Conservation (phyloP, 805 yeast genomes). For the Ogataea angusta region DNA sequence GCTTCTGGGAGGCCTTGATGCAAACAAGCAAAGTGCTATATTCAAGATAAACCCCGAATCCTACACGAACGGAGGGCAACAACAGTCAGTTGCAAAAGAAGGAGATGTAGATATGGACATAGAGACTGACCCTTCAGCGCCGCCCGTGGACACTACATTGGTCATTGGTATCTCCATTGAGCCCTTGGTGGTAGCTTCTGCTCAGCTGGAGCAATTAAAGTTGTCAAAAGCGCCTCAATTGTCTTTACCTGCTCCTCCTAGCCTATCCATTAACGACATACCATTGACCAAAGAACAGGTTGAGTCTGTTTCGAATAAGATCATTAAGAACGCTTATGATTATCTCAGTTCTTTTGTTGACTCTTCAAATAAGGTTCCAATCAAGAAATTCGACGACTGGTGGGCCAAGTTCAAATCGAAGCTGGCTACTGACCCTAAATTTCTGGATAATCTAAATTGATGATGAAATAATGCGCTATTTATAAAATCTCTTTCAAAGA, state of each 20-base stretch:
- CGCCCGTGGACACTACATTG: constrained; percentile 13
- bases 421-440: constrained; percentile 76
- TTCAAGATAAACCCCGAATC: constrained; percentile 60
- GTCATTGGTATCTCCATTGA: constrained; percentile 89
- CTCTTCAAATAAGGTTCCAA: constrained; percentile 73
- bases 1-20: constrained; percentile 60
- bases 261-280: constrained; percentile 22
- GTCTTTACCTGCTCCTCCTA: constrained; percentile 34
- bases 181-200: constrained; percentile 63
- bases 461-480: constrained; percentile 1
- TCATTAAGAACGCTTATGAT: constrained; percentile 90
- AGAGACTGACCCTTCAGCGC: constrained; percentile 33
- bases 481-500: background rate
- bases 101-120: constrained; percentile 55
- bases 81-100: constrained; percentile 13
- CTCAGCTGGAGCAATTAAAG: constrained; percentile 40
- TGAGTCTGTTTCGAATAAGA: constrained; percentile 75
- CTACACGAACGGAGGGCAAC: constrained; percentile 29
- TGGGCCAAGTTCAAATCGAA: constrained; percentile 86
- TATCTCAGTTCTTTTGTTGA: constrained; percentile 87
- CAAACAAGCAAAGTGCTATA: constrained; percentile 83
- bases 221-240: constrained; percentile 20
- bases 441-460: constrained; percentile 51
- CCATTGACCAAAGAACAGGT: constrained; percentile 27
- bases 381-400: constrained; percentile 89